Base-by-base conservation (phyloP, 2,329 filamentous ascomycete species). In the Diaporthe vaccinii region DNA sequence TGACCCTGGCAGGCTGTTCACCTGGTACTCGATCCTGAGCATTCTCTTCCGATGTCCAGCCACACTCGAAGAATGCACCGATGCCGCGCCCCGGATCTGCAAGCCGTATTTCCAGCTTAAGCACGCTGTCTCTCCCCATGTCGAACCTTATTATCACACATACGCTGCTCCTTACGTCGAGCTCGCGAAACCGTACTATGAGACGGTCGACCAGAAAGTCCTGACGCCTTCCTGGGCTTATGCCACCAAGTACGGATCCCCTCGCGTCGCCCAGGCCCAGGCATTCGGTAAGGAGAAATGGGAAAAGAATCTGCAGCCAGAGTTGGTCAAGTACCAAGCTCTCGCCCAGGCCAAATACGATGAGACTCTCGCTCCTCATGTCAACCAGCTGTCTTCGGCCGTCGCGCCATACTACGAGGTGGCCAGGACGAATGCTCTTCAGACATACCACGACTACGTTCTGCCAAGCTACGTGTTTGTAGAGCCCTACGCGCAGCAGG, bases 131-230 rank as follows among this genome's bases (percentile, higher is more conserved):
- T 85, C 91, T 36, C 97, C 97, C 4, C 93, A 96, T 83, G 81
- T 97, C 44, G 89, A 93, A 79, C 96, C 96, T 3, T 98, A 97
- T 85, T 98, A 98, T 84, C 87, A 96, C 78, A 84, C 90, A 75
- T 98, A 98, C 81, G 93, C 94, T 34, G 93, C 93, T 8, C 94
- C 95, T 3, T 97, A 98, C 81, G 91, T 98, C 77, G 90, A 96
- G 51, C 86, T 91, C 68, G 93, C 90, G 49, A 91, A 90, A 76
- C 96, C 96, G 0, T 98, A 98, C 84, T 93, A 93, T 81, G 81
- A 90, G 25, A 86, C 86, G 0, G 83, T 91, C 65, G 88, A 93
- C 78, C 89, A 92, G 78, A 85, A 88, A 58, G 86, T 97, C 67
- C 90, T 97, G 80, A 86, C 89, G 4, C 97, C 97, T 0, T 89